These are phyloP conservation scores for Limonium bicolor DNA, from an alignment of 148 eudicot genomes.

Conservation along the genomic window DNA sequence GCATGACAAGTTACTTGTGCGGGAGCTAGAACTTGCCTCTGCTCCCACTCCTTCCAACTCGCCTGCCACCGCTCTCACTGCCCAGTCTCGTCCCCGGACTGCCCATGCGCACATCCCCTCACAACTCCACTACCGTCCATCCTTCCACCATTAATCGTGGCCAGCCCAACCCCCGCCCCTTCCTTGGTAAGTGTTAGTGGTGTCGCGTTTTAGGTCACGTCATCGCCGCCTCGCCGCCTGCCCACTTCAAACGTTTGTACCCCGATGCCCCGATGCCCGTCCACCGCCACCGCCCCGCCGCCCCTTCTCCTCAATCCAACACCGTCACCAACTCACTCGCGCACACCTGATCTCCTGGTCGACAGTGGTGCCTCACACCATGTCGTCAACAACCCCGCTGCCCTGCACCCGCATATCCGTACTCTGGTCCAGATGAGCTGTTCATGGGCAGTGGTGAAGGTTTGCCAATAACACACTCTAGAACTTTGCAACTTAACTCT, in stretches of 20 bases:
- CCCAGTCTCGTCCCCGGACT: not conserved
- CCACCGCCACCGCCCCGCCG: not conserved
- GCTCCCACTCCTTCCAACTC: too few species aligned
- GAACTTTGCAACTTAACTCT: too few species aligned
- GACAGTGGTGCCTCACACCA: constrained; percentile 5
- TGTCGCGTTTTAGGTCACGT: not conserved
- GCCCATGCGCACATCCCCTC: not conserved
- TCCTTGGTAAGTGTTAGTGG: not conserved
- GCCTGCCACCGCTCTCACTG: too few species aligned
- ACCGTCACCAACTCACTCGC: not conserved
- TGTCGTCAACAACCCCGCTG: not conserved
- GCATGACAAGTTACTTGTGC: too few species aligned
- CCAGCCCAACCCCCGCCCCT: not conserved
- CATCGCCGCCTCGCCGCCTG: not conserved
- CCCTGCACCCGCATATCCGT: constrained; percentile 2
- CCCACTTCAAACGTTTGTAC: not conserved
- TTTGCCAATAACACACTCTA: not conserved
- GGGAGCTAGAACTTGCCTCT: too few species aligned
- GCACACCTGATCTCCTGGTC: not conserved
- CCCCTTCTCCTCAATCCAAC: not conserved
- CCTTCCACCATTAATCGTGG: not conserved
- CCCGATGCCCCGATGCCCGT: not conserved
- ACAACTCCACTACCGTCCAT: not conserved
- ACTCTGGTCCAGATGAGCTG: constrained; percentile 11
- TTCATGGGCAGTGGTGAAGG: constrained; percentile 3